These are phyloP conservation scores for Pythium volutum DNA, from an alignment of 352 stramenopile species.

Conservation along the genomic window DNA sequence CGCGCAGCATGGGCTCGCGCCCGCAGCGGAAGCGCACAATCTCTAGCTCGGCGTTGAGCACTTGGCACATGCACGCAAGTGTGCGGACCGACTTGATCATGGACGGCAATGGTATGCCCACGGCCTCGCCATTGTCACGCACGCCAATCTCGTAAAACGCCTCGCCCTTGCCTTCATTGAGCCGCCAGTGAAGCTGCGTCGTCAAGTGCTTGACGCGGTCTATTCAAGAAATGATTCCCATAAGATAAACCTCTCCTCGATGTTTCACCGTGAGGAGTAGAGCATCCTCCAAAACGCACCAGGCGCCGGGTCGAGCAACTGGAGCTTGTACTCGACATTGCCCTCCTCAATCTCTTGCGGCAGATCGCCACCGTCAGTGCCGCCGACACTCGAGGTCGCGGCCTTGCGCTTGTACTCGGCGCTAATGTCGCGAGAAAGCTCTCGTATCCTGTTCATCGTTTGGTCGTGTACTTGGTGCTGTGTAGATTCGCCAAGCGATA, in stretches of 20 bases:
- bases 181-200: constrained; percentile 89
- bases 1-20: constrained; percentile 31
- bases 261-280: neutral
- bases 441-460: constrained; percentile 29
- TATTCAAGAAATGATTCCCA: neutral
- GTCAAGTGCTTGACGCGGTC: constrained; percentile 83
- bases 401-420: constrained; percentile 26
- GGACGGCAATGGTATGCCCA: constrained; percentile 63
- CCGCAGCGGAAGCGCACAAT: constrained; percentile 57
- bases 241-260: neutral
- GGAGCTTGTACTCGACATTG: constrained; percentile 91
- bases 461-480: neutral
- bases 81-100: constrained; percentile 73
- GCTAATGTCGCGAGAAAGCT: constrained; percentile 22
- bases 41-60: constrained; percentile 63
- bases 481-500: no score
- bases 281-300: constrained; percentile 16
- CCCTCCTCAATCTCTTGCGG: constrained; percentile 85
- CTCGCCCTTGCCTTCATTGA: constrained; percentile 84
- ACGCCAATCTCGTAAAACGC: constrained; percentile 89
- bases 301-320: constrained; percentile 67
- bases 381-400: neutral
- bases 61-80: constrained; percentile 69
- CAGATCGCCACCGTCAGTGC: constrained; percentile 22
- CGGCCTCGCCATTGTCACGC: constrained; percentile 71